Evolutionary conservation across 1,284 basidiomycete genomes (phyloP).

Genomic region (Pisolithus thermaeus): DNA sequence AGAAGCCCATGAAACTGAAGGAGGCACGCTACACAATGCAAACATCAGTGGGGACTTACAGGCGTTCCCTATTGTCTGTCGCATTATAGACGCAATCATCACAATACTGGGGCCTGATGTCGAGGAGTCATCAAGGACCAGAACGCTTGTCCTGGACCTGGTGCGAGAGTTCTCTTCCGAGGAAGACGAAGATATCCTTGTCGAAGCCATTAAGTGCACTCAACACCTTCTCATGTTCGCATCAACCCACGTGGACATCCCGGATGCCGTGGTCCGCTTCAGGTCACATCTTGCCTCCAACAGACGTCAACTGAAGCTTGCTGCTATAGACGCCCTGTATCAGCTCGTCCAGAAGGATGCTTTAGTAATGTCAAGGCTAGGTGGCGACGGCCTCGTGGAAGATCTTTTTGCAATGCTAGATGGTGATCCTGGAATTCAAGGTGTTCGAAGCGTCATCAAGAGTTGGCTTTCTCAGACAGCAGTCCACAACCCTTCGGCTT

Average conservation of each 20-base stretch:
- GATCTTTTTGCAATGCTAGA: slow-evolving; percentile 94
- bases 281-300: slow-evolving; percentile 73
- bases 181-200: slow-evolving; percentile 81
- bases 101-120: slow-evolving; percentile 95
- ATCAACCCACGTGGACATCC: slow-evolving; percentile 75
- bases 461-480: slow-evolving; percentile 97
- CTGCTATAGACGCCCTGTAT: slow-evolving; percentile 93
- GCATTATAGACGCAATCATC: slow-evolving; percentile 89
- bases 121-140: slow-evolving; percentile 80
- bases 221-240: slow-evolving; percentile 98
- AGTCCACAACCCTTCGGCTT: slow-evolving; percentile 87
- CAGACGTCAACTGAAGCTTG: slow-evolving; percentile 82
- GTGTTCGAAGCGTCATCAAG: slow-evolving; percentile 89
- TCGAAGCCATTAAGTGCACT: slow-evolving; percentile 93
- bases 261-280: slow-evolving; percentile 73
- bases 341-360: slow-evolving; percentile 97
- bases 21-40: slow-evolving; percentile 77
- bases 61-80: slow-evolving; percentile 86
- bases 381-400: slow-evolving; percentile 91
- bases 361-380: slow-evolving; percentile 84
- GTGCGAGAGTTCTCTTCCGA: slow-evolving; percentile 85
- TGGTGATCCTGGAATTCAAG: slow-evolving; percentile 90
- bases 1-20: slow-evolving; percentile 92
- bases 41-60: slow-evolving; percentile 90
- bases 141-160: slow-evolving; percentile 78